These are phyloP conservation scores for Penicillium sp. DNA, from an alignment of 2,329 filamentous ascomycete species.

Conservation along the genomic window DNA sequence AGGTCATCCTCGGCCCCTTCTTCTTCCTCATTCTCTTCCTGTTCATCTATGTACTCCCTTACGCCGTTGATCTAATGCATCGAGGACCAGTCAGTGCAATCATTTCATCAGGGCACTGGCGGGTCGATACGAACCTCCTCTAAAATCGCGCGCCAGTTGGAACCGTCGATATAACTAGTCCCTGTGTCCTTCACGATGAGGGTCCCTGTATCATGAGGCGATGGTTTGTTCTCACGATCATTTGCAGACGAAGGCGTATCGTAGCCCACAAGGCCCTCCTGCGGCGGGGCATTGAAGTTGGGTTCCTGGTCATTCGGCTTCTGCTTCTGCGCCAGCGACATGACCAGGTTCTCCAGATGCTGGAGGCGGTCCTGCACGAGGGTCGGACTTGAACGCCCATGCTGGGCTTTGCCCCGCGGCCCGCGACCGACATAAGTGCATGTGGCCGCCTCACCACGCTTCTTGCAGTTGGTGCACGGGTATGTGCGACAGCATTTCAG, in stretches of 20 bases:
- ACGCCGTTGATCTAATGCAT: slow-evolving; percentile 34
- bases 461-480: slow-evolving; percentile 37
- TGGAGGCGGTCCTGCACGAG: slow-evolving; percentile 37
- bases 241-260: slow-evolving; percentile 12
- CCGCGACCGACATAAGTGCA: slow-evolving; percentile 39
- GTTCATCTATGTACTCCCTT: slow-evolving; percentile 30
- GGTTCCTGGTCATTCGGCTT: slow-evolving; percentile 10
- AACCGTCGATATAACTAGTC: slow-evolving; percentile 37
- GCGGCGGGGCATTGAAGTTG: slow-evolving; percentile 11
- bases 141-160: slow-evolving; percentile 38
- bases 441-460: slow-evolving; percentile 30
- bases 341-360: slow-evolving; percentile 37
- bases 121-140: slow-evolving; percentile 31
- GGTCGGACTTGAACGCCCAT: slow-evolving; percentile 27
- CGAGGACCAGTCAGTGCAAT: slow-evolving; percentile 6
- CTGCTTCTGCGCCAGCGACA: slow-evolving; percentile 35
- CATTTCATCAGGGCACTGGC: neutral
- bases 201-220: slow-evolving; percentile 29
- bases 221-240: slow-evolving; percentile 12
- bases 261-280: slow-evolving; percentile 8
- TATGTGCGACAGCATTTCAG: slow-evolving; percentile 38
- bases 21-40: slow-evolving; percentile 24
- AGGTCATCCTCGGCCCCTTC: slow-evolving; percentile 22
- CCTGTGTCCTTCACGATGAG: slow-evolving; percentile 32
- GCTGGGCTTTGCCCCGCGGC: slow-evolving; percentile 30